phyloP scores from a whole-genome alignment of 2,329 filamentous ascomycete genomes.

The Diaporthe eres region DNA sequence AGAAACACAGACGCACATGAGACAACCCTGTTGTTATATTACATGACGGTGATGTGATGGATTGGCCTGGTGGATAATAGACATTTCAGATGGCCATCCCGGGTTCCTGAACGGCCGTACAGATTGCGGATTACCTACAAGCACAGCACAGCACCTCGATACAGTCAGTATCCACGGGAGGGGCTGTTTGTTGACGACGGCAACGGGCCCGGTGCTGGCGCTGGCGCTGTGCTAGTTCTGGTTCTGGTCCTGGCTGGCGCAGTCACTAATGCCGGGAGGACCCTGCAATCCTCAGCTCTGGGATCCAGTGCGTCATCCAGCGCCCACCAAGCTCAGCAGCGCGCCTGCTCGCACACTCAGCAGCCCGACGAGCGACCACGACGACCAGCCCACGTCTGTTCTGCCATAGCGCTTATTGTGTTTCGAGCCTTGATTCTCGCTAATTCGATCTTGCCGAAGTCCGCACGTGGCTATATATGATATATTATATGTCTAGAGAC shows the following conservation, averaged over 20 bases:
- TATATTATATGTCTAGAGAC: not conserved
- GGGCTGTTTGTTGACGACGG: constrained; percentile 29
- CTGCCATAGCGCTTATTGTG: not conserved
- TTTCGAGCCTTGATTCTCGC: constrained; percentile 11
- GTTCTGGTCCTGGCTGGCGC: constrained; percentile 22
- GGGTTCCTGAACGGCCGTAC: constrained; percentile 2
- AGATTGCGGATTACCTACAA: not conserved
- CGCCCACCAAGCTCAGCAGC: not conserved
- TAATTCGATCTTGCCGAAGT: constrained; percentile 8
- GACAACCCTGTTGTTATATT: constrained; percentile 24
- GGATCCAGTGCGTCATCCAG: constrained; percentile 27
- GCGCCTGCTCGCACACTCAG: not conserved
- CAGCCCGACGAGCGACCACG: not conserved
- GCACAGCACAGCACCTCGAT: no score
- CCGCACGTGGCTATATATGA: not conserved
- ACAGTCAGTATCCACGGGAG: constrained; percentile 3
- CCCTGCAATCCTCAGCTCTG: constrained; percentile 15
- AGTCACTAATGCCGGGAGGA: not conserved
- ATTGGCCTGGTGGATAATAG: not conserved
- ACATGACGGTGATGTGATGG: not conserved
- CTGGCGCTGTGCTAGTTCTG: not conserved
- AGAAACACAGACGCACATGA: not conserved
- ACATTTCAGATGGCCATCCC: not conserved
- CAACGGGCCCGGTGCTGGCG: constrained; percentile 18
- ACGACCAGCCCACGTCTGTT: not conserved